A percentile compares a stretch with the other conserved stretches of the same genome.
These are phyloP conservation scores for Trichosanthes truncata DNA, from an alignment of 306 rosid genomes.

Conservation along the genomic window DNA sequence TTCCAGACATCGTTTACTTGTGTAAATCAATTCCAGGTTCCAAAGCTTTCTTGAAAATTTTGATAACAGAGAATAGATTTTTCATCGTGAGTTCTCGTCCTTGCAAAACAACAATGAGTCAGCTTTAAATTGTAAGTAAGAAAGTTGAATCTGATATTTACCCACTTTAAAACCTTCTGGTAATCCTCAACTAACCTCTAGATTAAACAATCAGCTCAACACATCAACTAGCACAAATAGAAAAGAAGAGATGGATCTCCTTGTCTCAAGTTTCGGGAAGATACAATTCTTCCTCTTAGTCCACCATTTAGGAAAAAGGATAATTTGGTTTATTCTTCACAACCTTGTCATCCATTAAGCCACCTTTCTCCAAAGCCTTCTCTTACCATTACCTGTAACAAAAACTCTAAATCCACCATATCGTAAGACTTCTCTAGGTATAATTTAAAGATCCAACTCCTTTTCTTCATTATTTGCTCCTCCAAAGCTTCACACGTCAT, in stretches of 20 bases:
- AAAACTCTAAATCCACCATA: neutral
- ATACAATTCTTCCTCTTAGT: neutral
- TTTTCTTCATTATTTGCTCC: neutral
- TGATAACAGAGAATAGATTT: no score
- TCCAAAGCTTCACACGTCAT: neutral
- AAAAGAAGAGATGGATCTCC: neutral
- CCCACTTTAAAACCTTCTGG: no score
- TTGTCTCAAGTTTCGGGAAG: neutral
- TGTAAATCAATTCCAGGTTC: no score
- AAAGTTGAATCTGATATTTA: no score
- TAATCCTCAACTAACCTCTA: no score
- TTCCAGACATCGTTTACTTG: no score
- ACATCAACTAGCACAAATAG: neutral
- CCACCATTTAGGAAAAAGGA: neutral
- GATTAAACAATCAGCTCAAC: neutral
- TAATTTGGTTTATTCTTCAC: neutral
- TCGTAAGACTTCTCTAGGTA: neutral
- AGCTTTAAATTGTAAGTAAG: no score
- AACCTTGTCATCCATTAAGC: neutral
- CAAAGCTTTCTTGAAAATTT: no score
- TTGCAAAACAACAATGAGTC: no score
- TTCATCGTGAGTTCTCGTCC: no score
- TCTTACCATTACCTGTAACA: neutral
- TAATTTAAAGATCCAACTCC: neutral
- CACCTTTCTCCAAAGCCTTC: neutral